Evolutionary conservation across 306 rosid genomes (phyloP).

Genomic region (Chamaecrista fasciculata): DNA sequence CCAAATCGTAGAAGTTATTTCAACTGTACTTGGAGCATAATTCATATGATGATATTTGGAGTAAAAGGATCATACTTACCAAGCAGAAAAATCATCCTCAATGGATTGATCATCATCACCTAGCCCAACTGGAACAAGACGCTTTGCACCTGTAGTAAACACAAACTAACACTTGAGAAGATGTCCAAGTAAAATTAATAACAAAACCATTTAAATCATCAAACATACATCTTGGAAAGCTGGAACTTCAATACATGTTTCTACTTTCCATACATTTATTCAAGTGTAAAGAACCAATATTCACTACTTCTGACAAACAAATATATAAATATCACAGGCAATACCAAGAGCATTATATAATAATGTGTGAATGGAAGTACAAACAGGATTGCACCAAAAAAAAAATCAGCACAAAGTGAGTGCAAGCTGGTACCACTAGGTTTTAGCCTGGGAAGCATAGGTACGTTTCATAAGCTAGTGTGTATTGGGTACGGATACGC

Average conservation of each 20-base stretch:
- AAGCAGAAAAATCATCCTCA: slow-evolving; percentile 84
- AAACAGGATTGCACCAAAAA: no score
- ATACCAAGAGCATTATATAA: background rate
- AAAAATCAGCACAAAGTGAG: background rate
- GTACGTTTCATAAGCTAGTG: no score
- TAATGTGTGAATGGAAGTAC: no score
- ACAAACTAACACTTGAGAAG: slow-evolving; percentile 6
- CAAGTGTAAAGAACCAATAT: slow-evolving; percentile 14
- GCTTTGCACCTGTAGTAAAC: slow-evolving; percentile 63
- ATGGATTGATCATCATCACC: slow-evolving; percentile 93
- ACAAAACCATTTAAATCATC: background rate
- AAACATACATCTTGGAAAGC: background rate
- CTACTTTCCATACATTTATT: slow-evolving; percentile 12
- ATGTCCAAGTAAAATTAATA: slow-evolving; percentile 8
- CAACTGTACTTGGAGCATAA: background rate
- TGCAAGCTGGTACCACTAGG: background rate
- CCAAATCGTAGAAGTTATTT: background rate
- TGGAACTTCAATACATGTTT: background rate
- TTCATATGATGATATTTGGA: slow-evolving; percentile 8
- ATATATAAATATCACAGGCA: background rate
- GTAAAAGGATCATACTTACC: slow-evolving; percentile 41
- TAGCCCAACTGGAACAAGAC: slow-evolving; percentile 65
- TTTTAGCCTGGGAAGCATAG: no score
- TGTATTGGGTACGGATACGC: no score
- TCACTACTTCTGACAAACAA: slow-evolving; percentile 1